These are phyloP conservation scores for Chlorella sp. DNA, from an alignment of 139 green algal genomes.

Conservation along the genomic window DNA sequence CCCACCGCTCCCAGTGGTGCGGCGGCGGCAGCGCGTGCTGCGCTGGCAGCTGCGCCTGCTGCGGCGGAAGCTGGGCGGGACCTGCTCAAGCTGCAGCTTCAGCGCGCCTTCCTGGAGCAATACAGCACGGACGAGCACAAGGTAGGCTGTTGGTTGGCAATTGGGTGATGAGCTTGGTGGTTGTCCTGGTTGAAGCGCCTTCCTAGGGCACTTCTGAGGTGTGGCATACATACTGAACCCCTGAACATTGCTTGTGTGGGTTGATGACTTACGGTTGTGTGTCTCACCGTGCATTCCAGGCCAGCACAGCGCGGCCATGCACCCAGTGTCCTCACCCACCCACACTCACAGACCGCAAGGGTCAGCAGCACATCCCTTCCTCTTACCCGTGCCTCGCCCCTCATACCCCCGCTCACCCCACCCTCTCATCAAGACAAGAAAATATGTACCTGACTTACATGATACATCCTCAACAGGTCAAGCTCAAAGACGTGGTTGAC, in stretches of 20 bases:
- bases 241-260: not conserved
- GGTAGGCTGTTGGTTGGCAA: not conserved
- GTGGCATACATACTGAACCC: not conserved
- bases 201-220: not conserved
- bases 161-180: not conserved
- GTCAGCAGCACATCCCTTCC: too few relatives aligned
- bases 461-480: constrained; percentile 26
- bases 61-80: not conserved
- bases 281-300: not conserved
- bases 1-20: constrained; percentile 26
- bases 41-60: not conserved
- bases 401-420: not conserved
- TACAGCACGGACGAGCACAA: constrained; percentile 54
- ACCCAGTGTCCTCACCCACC: not conserved
- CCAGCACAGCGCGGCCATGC: too few relatives aligned
- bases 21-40: not conserved
- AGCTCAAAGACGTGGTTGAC: constrained; percentile 54
- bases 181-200: too few relatives aligned
- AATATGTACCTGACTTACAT: too few relatives aligned
- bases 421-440: not conserved
- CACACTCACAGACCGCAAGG: too few relatives aligned
- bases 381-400: not conserved
- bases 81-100: constrained; percentile 38
- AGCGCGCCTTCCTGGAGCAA: constrained; percentile 60
- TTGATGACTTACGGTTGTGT: not conserved